Evolutionary conservation across 2,329 filamentous ascomycete species (phyloP).

Genomic region (Hypoxylon sp.): DNA sequence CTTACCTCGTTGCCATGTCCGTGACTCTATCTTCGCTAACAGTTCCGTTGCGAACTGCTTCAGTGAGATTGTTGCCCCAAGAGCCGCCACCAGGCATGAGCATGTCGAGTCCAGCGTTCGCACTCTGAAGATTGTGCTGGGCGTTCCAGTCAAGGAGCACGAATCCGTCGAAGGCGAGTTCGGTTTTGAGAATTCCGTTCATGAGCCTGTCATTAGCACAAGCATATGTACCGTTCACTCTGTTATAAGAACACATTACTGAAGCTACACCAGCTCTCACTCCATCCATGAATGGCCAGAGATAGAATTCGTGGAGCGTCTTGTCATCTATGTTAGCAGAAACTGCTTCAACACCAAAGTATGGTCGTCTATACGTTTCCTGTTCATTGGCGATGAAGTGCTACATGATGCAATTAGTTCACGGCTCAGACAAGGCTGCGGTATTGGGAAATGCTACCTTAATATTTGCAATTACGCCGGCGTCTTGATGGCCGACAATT

Average conservation of each 20-base stretch:
- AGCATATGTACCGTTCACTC: conserved; percentile 79
- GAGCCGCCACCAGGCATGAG: conserved; percentile 73
- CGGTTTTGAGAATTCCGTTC: conserved; percentile 76
- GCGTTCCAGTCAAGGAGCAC: conserved; percentile 79
- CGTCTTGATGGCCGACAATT: conserved; percentile 81
- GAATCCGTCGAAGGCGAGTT: conserved; percentile 77
- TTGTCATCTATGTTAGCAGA: conserved; percentile 76
- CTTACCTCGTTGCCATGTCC: conserved; percentile 81
- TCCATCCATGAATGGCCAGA: conserved; percentile 76
- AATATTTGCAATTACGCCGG: conserved; percentile 83
- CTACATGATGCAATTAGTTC: conserved; percentile 54
- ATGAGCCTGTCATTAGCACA: conserved; percentile 80
- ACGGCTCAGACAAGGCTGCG: not conserved
- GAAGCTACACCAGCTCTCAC: conserved; percentile 70
- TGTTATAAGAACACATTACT: conserved; percentile 79
- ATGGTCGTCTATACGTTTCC: conserved; percentile 64
- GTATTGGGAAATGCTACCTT: conserved; percentile 60
- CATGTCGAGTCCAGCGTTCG: conserved; percentile 77
- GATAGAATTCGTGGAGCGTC: conserved; percentile 75
- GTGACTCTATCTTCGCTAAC: conserved; percentile 78
- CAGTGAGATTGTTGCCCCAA: conserved; percentile 77
- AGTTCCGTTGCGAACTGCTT: conserved; percentile 83
- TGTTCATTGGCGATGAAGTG: conserved; percentile 75
- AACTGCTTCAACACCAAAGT: conserved; percentile 65
- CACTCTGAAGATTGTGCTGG: conserved; percentile 71